Evolutionary conservation across 805 yeast species (phyloP).

Genomic region (Metschnikowia similis): DNA sequence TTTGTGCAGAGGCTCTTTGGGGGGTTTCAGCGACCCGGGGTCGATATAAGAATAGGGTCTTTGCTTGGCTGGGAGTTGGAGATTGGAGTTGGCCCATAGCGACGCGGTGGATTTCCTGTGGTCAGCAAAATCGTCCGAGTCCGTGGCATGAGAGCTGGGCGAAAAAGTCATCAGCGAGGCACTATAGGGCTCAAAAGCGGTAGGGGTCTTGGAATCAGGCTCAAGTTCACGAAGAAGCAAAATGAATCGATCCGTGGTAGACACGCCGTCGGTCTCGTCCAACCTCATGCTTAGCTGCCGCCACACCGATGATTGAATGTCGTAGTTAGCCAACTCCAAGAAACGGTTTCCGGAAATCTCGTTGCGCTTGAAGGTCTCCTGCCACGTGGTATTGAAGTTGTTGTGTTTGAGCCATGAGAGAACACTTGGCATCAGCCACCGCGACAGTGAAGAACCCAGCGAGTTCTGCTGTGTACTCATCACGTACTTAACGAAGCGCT

Average conservation of each 20-base stretch:
- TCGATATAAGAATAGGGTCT: slow-evolving; percentile 40
- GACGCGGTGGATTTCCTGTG: slow-evolving; percentile 32
- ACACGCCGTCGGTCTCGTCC: slow-evolving; percentile 41
- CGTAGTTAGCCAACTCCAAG: slow-evolving; percentile 63
- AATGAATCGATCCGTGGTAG: slow-evolving; percentile 56
- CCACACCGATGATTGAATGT: slow-evolving; percentile 44
- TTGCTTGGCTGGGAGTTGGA: slow-evolving; percentile 23
- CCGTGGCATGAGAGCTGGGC: not conserved
- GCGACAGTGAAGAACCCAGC: slow-evolving; percentile 23
- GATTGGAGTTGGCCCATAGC: slow-evolving; percentile 20
- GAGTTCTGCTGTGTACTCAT: slow-evolving; percentile 32
- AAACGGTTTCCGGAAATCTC: slow-evolving; percentile 62
- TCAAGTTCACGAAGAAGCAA: slow-evolving; percentile 31
- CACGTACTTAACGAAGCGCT: slow-evolving; percentile 40
- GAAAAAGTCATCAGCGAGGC: not conserved
- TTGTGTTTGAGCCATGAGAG: slow-evolving; percentile 63
- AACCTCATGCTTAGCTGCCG: slow-evolving; percentile 35
- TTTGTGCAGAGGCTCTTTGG: slow-evolving; percentile 29
- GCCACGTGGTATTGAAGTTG: slow-evolving; percentile 71
- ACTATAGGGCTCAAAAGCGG: not conserved
- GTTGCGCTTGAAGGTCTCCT: slow-evolving; percentile 53
- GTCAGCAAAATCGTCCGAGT: slow-evolving; percentile 14
- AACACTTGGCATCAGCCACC: slow-evolving; percentile 73
- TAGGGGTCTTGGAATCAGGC: slow-evolving; percentile 8
- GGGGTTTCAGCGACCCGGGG: slow-evolving; percentile 20